A percentile compares a stretch with the other conserved stretches of the same genome.
Evolutionary conservation across 345 rosid genomes (phyloP).

Genomic region (Murraya paniculata): DNA sequence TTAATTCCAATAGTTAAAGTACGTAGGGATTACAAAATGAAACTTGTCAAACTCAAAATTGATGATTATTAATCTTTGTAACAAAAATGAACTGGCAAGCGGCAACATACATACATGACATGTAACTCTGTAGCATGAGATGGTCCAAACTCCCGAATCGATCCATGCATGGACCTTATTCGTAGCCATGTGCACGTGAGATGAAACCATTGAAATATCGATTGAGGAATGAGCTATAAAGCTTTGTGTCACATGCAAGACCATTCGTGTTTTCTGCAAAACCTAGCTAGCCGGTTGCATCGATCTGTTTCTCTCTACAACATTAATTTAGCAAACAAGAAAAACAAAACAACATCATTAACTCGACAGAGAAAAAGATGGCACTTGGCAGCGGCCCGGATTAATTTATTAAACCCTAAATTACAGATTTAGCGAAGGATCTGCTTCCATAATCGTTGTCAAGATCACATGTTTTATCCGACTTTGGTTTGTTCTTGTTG

Average conservation of each 20-base stretch:
- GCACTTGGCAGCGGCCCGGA: no score
- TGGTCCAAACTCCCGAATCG: not conserved
- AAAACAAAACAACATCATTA: slow-evolving; percentile 8
- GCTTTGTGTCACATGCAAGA: not conserved
- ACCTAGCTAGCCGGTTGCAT: not conserved
- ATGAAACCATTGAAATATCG: not conserved
- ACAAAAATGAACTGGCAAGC: slow-evolving; percentile 12
- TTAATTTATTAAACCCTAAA: not conserved
- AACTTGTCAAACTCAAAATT: not conserved
- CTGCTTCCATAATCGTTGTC: slow-evolving; percentile 27
- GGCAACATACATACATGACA: not conserved
- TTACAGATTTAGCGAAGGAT: not conserved
- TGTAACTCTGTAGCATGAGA: not conserved
- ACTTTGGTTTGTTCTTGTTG: slow-evolving; percentile 20
- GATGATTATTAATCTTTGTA: not conserved
- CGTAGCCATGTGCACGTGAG: not conserved
- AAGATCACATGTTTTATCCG: slow-evolving; percentile 31
- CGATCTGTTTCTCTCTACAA: not conserved
- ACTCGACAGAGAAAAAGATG: slow-evolving; percentile 6
- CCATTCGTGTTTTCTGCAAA: not conserved
- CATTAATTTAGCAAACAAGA: not conserved
- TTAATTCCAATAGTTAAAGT: not conserved
- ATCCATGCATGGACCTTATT: not conserved
- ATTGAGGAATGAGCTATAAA: not conserved
- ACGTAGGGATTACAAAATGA: not conserved